phyloP scores from a whole-genome alignment of 2,329 filamentous ascomycete genomes.

The Neopestalotiopsis rosae region DNA sequence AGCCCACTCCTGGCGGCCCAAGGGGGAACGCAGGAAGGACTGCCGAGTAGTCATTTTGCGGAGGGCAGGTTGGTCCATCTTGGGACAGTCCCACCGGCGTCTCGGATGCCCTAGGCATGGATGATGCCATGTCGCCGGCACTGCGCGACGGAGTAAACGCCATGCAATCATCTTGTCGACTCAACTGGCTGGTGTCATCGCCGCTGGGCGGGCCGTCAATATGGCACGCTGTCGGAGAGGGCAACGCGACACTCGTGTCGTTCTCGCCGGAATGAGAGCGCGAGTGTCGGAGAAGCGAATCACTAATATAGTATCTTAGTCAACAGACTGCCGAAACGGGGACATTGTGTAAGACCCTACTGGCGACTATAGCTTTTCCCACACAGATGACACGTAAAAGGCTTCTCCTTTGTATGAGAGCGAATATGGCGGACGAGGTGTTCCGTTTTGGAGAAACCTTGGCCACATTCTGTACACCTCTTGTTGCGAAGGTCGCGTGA shows the following conservation, averaged over 20 bases:
- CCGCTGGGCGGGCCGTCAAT: neutral
- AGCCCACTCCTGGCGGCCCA: too few species aligned
- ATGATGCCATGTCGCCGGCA: too few species aligned
- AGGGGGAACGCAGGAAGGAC: too few species aligned
- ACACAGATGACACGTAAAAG: neutral
- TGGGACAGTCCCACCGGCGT: too few species aligned
- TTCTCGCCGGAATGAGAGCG: neutral
- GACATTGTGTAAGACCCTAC: neutral
- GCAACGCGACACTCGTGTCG: neutral
- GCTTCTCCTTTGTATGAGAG: conserved; percentile 2
- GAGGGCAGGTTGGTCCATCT: too few species aligned
- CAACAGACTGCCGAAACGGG: neutral
- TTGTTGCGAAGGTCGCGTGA: neutral
- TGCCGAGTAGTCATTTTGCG: too few species aligned
- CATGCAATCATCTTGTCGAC: too few species aligned
- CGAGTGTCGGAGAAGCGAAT: conserved; percentile 6
- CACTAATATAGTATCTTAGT: neutral
- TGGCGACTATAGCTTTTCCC: conserved; percentile 1
- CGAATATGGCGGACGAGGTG: neutral
- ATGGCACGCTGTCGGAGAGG: neutral
- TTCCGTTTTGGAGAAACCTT: neutral
- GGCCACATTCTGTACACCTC: neutral
- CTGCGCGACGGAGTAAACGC: too few species aligned
- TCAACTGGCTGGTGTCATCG: too few species aligned
- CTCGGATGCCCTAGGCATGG: too few species aligned